These are phyloP conservation scores for Colletotrichum caudatum DNA, from an alignment of 2,329 filamentous ascomycete genomes.

Conservation along the genomic window DNA sequence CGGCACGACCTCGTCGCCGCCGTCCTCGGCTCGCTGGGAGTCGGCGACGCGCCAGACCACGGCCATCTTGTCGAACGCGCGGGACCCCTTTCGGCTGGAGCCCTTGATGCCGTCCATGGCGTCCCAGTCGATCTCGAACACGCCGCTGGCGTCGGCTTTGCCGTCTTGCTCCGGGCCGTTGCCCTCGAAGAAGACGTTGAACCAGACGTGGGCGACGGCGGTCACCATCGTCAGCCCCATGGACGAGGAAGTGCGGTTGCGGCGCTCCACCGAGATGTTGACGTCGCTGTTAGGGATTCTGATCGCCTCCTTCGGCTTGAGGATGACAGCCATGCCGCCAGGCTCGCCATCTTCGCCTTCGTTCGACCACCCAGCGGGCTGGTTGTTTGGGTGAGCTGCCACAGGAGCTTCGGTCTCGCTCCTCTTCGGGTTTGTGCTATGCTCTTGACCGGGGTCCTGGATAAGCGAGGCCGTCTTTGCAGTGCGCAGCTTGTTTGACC, in stretches of 20 bases:
- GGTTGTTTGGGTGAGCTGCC: constrained; percentile 13
- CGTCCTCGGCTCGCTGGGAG: constrained; percentile 32
- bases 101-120: constrained; percentile 96
- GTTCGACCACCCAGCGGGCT: constrained; percentile 24
- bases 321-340: constrained; percentile 80
- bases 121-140: constrained; percentile 71
- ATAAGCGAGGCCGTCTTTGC: constrained; percentile 51
- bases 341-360: constrained; percentile 53
- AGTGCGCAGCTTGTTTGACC: constrained; percentile 44
- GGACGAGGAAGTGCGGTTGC: constrained; percentile 81
- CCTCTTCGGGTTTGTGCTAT: constrained; percentile 18
- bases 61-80: constrained; percentile 83
- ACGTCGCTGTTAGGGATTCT: constrained; percentile 85
- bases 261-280: constrained; percentile 89
- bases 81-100: constrained; percentile 82
- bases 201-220: constrained; percentile 94
- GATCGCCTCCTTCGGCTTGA: constrained; percentile 77
- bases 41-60: constrained; percentile 79
- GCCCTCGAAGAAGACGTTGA: constrained; percentile 94
- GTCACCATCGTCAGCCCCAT: constrained; percentile 92
- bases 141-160: constrained; percentile 73
- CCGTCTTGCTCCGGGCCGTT: constrained; percentile 77
- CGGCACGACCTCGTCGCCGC: constrained; percentile 45
- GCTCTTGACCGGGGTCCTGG: constrained; percentile 35
- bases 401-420: constrained; percentile 27